Conservation (phyloP, 176 grass and related monocot species). For the Cenchrus fungigraminus region DNA sequence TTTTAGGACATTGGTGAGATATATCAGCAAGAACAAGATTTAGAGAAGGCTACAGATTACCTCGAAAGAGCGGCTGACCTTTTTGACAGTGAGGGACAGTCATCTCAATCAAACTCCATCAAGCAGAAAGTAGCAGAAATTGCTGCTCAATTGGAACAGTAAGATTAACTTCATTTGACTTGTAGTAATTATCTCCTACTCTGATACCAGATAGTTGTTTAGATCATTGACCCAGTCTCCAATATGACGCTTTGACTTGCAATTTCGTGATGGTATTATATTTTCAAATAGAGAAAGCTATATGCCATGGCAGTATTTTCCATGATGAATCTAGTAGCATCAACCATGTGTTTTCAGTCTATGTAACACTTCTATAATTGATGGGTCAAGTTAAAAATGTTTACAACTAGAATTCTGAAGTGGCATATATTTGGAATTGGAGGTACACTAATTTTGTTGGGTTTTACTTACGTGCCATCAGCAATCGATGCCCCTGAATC, state of each 20-base stretch:
- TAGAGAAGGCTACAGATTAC: conserved; percentile 82
- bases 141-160: conserved; percentile 97
- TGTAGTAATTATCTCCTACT: conserved; percentile 1
- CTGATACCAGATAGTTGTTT: neutral
- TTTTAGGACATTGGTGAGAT: conserved; percentile 96
- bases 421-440: neutral
- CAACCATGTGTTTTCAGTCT: neutral
- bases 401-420: neutral
- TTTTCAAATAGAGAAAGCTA: conserved; percentile 5
- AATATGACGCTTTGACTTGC: neutral
- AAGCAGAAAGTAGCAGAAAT: conserved; percentile 96
- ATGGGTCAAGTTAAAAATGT: neutral
- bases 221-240: neutral
- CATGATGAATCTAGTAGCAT: neutral
- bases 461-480: conserved; percentile 3
- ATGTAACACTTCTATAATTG: neutral
- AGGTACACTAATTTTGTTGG: neutral
- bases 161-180: conserved; percentile 49
- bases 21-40: conserved; percentile 93
- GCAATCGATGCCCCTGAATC: neutral
- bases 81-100: conserved; percentile 84
- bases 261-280: neutral
- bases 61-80: conserved; percentile 89
- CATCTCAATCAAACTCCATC: conserved; percentile 81
- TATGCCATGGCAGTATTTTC: neutral